A percentile compares a stretch with the other conserved stretches of the same genome.
These are phyloP conservation scores for Clarireedia monteithiana DNA, from an alignment of 2,329 filamentous ascomycete species.

Conservation along the genomic window DNA sequence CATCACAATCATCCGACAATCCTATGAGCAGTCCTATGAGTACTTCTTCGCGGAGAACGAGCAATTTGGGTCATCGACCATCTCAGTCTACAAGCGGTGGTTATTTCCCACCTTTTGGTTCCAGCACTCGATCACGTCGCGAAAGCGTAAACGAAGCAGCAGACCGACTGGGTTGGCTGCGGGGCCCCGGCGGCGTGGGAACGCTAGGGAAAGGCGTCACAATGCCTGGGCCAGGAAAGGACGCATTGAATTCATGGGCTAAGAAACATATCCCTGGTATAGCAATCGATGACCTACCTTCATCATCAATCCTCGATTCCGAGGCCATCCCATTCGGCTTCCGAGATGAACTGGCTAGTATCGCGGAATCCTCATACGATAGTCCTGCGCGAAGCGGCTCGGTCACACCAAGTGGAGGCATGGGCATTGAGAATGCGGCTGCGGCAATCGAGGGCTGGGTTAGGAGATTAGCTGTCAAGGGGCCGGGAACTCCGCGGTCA, in stretches of 20 bases:
- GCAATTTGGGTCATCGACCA: conserved; percentile 19
- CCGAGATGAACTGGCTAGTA: conserved; percentile 31
- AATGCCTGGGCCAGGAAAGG: conserved; percentile 73
- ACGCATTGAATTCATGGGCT: conserved; percentile 77
- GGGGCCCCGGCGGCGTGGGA: conserved; percentile 81
- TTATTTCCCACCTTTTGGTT: conserved; percentile 26
- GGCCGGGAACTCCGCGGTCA: conserved; percentile 42
- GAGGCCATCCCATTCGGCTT: conserved; percentile 52
- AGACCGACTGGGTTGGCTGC: conserved; percentile 54
- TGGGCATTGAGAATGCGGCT: conserved; percentile 70
- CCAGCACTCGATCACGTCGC: conserved; percentile 21
- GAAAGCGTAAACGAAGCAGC: conserved; percentile 30
- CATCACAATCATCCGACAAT: conserved; percentile 16
- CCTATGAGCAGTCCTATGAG: conserved; percentile 17
- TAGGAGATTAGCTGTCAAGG: conserved; percentile 66
- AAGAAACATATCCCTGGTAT: conserved; percentile 76
- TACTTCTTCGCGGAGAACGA: conserved; percentile 20
- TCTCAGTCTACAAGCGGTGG: conserved; percentile 16
- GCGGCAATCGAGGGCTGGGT: conserved; percentile 88
- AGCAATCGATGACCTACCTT: conserved; percentile 58
- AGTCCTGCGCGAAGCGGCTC: conserved; percentile 21
- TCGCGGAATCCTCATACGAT: conserved; percentile 33
- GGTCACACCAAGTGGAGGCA: conserved; percentile 37
- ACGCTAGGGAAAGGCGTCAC: conserved; percentile 65
- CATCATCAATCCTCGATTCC: conserved; percentile 56